A percentile compares a stretch with the other conserved stretches of the same genome.
phyloP scores from a whole-genome alignment of 176 grass and related monocot species.

The Dactylis glomerata region DNA sequence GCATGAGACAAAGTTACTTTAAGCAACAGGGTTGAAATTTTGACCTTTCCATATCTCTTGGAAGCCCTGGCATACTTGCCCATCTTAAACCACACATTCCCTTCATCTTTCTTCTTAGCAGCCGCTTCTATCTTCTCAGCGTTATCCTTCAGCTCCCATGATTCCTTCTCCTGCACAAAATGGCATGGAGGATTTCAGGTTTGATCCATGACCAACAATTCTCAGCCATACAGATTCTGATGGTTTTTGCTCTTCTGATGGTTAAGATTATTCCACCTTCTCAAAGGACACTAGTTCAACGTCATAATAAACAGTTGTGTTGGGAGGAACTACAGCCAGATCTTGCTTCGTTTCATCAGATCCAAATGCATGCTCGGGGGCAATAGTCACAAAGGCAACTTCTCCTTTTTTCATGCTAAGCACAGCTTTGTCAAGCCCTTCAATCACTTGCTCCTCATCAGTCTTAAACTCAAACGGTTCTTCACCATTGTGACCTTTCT shows the following conservation, averaged over 20 bases:
- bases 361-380: conserved; percentile 61
- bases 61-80: conserved; percentile 72
- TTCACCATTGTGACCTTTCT: conserved; percentile 74
- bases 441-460: conserved; percentile 81
- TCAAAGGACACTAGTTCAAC: conserved; percentile 75
- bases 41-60: conserved; percentile 82
- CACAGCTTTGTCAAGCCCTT: conserved; percentile 76
- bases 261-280: conserved; percentile 44
- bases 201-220: neutral
- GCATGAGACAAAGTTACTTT: neutral
- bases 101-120: conserved; percentile 86
- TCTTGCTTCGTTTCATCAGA: conserved; percentile 60
- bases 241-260: no score
- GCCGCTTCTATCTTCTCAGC: conserved; percentile 80
- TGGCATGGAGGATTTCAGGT: neutral
- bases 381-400: conserved; percentile 61
- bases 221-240: neutral
- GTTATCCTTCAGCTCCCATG: conserved; percentile 68
- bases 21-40: neutral
- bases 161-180: conserved; percentile 62
- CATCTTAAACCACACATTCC: conserved; percentile 69
- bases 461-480: conserved; percentile 77
- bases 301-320: conserved; percentile 61
- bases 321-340: conserved; percentile 50
- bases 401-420: conserved; percentile 81